These are phyloP conservation scores for Asterochloris sp. DNA, from an alignment of 139 green algal species.

Conservation along the genomic window DNA sequence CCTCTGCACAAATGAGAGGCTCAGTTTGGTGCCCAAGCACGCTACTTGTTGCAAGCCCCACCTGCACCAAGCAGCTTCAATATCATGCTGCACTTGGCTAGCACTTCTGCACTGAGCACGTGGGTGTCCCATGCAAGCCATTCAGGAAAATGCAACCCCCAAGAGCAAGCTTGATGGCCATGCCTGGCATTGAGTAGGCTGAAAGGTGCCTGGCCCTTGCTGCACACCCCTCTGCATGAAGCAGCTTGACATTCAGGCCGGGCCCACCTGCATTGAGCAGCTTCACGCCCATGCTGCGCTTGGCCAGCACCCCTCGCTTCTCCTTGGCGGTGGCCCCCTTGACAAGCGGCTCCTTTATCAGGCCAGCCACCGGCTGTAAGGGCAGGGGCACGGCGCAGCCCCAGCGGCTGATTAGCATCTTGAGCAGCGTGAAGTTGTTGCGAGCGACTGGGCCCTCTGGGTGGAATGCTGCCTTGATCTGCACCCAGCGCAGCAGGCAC, in stretches of 20 bases:
- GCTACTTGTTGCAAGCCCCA: too few species aligned
- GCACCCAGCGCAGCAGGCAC: neutral
- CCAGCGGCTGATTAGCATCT: slow-evolving; percentile 18
- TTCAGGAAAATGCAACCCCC: too few species aligned
- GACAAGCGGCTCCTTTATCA: slow-evolving; percentile 5
- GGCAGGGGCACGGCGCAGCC: slow-evolving; percentile 12
- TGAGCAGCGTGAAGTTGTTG: slow-evolving; percentile 33
- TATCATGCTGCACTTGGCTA: too few species aligned
- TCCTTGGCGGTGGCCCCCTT: slow-evolving; percentile 2
- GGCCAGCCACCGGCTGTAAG: neutral
- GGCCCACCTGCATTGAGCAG: neutral
- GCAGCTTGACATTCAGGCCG: too few species aligned
- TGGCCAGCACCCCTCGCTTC: neutral
- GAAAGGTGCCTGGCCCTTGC: too few species aligned
- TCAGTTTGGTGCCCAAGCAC: neutral
- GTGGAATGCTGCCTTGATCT: slow-evolving; percentile 16
- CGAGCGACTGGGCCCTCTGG: neutral
- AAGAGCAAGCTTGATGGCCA: too few species aligned
- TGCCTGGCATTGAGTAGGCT: too few species aligned
- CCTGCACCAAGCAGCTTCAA: too few species aligned
- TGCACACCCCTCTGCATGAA: too few species aligned
- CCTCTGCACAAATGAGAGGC: neutral
- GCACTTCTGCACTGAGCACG: too few species aligned
- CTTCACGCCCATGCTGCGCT: neutral
- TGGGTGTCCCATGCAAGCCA: too few species aligned